These are phyloP conservation scores for Entrophospora sp. DNA, from an alignment of 192 early-diverging fungal genomes.

Conservation along the genomic window DNA sequence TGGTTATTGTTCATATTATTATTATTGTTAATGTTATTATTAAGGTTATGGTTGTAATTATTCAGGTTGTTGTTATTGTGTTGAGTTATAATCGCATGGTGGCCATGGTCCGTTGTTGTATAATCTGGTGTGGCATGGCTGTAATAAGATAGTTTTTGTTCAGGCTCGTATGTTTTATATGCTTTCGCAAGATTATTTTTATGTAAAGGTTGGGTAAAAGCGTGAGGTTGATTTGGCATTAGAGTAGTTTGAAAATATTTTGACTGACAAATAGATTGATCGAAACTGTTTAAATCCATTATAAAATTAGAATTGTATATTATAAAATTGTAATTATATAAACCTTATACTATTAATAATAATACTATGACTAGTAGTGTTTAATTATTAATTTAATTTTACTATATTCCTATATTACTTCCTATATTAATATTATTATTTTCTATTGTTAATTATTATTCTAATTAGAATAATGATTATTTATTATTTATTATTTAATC, in stretches of 20 bases:
- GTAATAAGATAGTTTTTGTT: slow-evolving; percentile 4
- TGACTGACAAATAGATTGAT: background rate
- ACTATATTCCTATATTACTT: no score
- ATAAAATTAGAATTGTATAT: no score
- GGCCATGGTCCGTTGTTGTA: background rate
- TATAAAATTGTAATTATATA: no score
- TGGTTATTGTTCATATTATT: background rate
- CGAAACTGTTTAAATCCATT: background rate
- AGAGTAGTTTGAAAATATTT: background rate
- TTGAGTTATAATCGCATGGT: background rate
- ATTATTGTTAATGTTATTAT: slow-evolving; percentile 6
- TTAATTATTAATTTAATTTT: no score
- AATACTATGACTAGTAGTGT: no score
- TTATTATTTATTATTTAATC: no score
- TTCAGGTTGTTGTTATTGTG: background rate
- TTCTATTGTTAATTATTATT: background rate
- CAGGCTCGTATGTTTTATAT: background rate
- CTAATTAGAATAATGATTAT: background rate
- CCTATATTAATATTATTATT: background rate
- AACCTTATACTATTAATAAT: no score
- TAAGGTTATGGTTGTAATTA: background rate
- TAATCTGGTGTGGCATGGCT: background rate
- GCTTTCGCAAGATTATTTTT: background rate
- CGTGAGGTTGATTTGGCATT: background rate
- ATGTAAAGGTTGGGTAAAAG: background rate